Base-by-base conservation (phyloP, 163 green algal species). In the Chlamydomonas reinhardtii region DNA sequence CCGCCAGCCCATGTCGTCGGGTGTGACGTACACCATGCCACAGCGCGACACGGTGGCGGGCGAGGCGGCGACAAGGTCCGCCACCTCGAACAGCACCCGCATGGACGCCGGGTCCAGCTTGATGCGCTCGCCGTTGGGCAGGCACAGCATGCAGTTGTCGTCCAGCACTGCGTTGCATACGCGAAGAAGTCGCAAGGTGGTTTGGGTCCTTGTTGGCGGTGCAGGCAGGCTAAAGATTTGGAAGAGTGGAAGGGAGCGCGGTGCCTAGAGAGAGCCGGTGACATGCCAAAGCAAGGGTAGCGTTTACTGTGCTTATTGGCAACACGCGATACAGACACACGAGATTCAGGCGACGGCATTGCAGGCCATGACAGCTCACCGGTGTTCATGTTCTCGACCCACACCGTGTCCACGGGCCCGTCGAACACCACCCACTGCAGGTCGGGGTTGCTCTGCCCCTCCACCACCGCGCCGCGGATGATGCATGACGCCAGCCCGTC, bases 41-140 rank as follows among this genome's bases (percentile, higher is more conserved):
- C 95, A 98, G 32, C 95, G 79, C 0, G 69, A 87, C 35, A 92
- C 88, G 19, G 94, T 97, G 31, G 94, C 94, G 24, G 94, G 94
- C 22, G 94, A 97, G 2, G 94, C 94, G 17, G 93, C 89, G 27
- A 83, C 84, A 59, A 97, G 90, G 89, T 96, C 94, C 76, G 95
- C 77, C 52, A 98, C 95, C 92, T 98, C 95, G 81, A 98, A 98
- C 43, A 98, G 90, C 94, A 97, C 94, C 24, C 95, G 84, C 93
- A 97, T 95, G 64, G 91, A 92, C 4, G 14, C 62, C 9, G 94
- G 84, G 76, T 96, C 93, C 61, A 98, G 92, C 93, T 97, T 97
- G 85, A 92, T 90, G 69, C 88, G 88, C 84, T 92, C 88, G 56
- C 83, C 88, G 74, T 90, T 92, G 69, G 88, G 88, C 69, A 92